Evolutionary conservation across 140 eudicot species (phyloP).

Genomic region (Oenanthe javanica): DNA sequence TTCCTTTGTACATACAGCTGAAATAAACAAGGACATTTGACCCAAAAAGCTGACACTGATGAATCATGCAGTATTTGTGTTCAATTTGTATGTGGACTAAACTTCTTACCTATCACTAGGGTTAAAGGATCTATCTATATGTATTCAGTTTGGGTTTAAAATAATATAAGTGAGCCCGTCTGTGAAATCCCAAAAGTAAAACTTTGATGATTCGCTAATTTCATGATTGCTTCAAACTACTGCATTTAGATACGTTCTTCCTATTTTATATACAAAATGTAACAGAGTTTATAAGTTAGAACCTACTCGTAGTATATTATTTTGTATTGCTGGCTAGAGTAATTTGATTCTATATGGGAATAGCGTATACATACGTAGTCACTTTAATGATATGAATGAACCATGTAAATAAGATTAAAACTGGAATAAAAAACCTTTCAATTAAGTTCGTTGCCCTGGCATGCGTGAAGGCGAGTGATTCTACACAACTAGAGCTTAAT

Average conservation of each 20-base stretch:
- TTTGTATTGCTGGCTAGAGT: too few species aligned
- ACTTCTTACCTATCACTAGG: slow-evolving; percentile 13
- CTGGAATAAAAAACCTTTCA: too few species aligned
- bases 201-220: not conserved
- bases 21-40: not conserved
- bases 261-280: not conserved
- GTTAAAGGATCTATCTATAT: slow-evolving; percentile 35
- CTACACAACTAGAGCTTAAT: too few species aligned
- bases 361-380: too few species aligned
- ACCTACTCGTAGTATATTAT: not conserved
- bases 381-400: too few species aligned
- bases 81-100: not conserved
- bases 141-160: slow-evolving; percentile 24
- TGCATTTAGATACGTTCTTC: not conserved
- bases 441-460: too few species aligned
- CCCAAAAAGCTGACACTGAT: slow-evolving; percentile 5
- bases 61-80: not conserved
- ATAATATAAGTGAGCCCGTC: not conserved
- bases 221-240: not conserved
- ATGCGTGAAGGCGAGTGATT: too few species aligned
- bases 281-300: not conserved
- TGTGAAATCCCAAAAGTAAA: not conserved
- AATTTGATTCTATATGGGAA: too few species aligned
- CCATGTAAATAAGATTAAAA: too few species aligned
- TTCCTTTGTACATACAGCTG: slow-evolving; percentile 3